phyloP scores from a whole-genome alignment of 306 rosid genomes.

The Quercus suber region DNA sequence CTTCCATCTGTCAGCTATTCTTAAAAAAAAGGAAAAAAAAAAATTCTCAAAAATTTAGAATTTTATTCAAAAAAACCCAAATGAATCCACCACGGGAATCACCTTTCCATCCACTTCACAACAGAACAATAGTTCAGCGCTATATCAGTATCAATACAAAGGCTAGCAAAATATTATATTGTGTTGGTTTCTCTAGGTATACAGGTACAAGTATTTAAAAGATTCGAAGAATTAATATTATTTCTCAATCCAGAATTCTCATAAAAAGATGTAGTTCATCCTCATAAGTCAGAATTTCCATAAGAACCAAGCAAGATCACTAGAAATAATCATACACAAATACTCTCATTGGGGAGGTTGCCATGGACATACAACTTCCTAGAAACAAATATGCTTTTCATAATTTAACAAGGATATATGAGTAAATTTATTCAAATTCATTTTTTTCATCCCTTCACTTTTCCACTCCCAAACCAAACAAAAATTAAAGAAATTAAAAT shows the following conservation, averaged over 20 bases:
- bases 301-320: too few relatives aligned
- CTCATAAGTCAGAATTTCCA: not conserved
- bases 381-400: too few relatives aligned
- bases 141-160: not conserved
- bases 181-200: not conserved
- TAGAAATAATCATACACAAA: too few relatives aligned
- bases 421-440: too few relatives aligned
- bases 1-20: not conserved
- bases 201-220: not conserved
- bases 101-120: not conserved
- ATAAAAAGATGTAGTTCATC: not conserved
- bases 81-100: not conserved
- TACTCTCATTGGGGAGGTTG: too few relatives aligned
- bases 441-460: too few relatives aligned
- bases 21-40: not conserved
- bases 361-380: too few relatives aligned
- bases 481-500: too few relatives aligned
- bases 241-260: not conserved
- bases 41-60: not conserved
- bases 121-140: not conserved
- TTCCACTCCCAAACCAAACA: too few relatives aligned
- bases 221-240: not conserved
- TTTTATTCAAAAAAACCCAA: not conserved
- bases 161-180: not conserved
- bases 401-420: too few relatives aligned